Evolutionary conservation across 805 yeast genomes (phyloP).

Genomic region (Sungouiozyma ichnusensis): DNA sequence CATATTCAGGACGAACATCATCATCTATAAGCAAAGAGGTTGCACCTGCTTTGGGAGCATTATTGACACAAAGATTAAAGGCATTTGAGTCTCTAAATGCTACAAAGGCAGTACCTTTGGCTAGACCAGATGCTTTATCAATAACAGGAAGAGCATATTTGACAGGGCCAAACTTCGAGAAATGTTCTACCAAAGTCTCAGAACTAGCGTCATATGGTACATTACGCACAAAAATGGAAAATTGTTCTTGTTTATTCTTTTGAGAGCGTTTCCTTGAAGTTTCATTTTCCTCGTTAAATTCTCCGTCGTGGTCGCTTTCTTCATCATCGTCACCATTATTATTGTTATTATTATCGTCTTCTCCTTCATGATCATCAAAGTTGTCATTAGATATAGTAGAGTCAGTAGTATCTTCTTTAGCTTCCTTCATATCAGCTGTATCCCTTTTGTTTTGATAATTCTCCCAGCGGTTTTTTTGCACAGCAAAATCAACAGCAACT

Average conservation of each 20-base stretch:
- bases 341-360: conserved; percentile 26
- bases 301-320: conserved; percentile 23
- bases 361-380: conserved; percentile 27
- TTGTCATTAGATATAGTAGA: conserved; percentile 25
- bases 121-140: conserved; percentile 74
- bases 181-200: conserved; percentile 70
- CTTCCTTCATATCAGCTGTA: conserved; percentile 26
- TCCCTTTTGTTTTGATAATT: conserved; percentile 36
- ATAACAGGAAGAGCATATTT: conserved; percentile 89
- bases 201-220: conserved; percentile 89
- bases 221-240: conserved; percentile 77
- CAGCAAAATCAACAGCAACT: conserved; percentile 90
- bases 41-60: conserved; percentile 66
- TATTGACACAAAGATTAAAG: conserved; percentile 54
- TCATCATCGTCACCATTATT: conserved; percentile 28
- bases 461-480: conserved; percentile 81
- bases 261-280: conserved; percentile 25
- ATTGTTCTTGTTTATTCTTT: conserved; percentile 55
- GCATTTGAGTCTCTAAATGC: conserved; percentile 60
- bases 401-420: conserved; percentile 27
- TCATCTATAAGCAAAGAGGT: conserved; percentile 74
- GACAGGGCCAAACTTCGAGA: conserved; percentile 71
- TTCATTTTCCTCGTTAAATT: conserved; percentile 15
- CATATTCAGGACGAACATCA: conserved; percentile 82
- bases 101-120: conserved; percentile 92